Evolutionary conservation across 2,329 filamentous ascomycete genomes (phyloP), one percentile per base, ranked within the genome.

Genomic region (Colletotrichum trifolii): DNA sequence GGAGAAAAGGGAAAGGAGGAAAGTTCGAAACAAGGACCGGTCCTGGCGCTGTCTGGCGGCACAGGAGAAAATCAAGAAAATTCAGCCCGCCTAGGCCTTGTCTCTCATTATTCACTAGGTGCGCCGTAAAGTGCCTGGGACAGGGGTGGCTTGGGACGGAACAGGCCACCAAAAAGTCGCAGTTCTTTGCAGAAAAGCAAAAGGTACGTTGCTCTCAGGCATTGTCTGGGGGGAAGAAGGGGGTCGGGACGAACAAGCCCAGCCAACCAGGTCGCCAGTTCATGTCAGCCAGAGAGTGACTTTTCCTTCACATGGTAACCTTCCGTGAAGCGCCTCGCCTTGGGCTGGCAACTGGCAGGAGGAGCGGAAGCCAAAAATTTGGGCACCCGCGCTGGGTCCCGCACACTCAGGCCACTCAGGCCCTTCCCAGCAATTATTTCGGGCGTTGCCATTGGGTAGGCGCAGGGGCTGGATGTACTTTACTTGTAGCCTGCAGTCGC

Each of bases 261-360:
- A 54, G 56, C 63, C 63, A 66, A 66, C 47, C 58, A 66, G 60
- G 34, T 8, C 10, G 58, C 47, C 39, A 57, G 42, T 17, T 42
- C 63, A 47, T 63, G 63, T 54, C 63, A 63, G 58, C 58, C 58
- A 36, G 58, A 58, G 36, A 62, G 47, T 66, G 62, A 65, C 62
- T 57, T 63, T 63, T 53, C 53, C 49, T 63, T 63, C 58, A 63
- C 52, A 57, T 66, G 61, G 34, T 10, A 39, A 40, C 13, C 33
- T n/a, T 39, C 25, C 38, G 39, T 39, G 33, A 45, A 17, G 13
- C n/a, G 40, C 43, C 54, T 38, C 46, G 43, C 36, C 39, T 17
- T 35, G 36, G 42, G 34, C 42, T 36, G 59, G 43, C 49, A 34
- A 38, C 34, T 39, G 33, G 35, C 49, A 55, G 34, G 45, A 42